Evolutionary conservation across 1,284 basidiomycete species (phyloP).

Genomic region (Rhodofomes roseus): DNA sequence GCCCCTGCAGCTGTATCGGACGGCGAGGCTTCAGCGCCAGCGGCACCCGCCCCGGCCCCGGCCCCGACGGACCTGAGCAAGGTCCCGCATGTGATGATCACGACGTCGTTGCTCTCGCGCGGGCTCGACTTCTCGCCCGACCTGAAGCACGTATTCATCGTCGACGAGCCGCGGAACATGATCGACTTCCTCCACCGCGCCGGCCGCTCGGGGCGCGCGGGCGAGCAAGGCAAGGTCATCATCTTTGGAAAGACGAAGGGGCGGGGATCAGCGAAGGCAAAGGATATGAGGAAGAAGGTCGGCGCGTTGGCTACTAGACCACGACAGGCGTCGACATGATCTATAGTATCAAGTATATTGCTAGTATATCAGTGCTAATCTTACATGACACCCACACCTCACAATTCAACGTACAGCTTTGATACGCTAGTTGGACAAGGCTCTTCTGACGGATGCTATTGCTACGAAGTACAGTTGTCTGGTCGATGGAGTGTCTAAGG

Average conservation of each 20-base stretch:
- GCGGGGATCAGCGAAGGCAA: slow-evolving; percentile 41
- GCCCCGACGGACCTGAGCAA: slow-evolving; percentile 19
- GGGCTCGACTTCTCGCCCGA: slow-evolving; percentile 82
- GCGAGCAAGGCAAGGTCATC: slow-evolving; percentile 61
- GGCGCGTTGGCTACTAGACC: slow-evolving; percentile 17
- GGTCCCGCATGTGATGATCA: slow-evolving; percentile 71
- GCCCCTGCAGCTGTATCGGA: background rate
- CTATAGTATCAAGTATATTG: background rate
- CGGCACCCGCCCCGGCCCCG: background rate
- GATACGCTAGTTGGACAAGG: too few species aligned
- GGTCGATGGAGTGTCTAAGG: too few species aligned
- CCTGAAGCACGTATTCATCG: slow-evolving; percentile 77
- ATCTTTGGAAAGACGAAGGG: slow-evolving; percentile 62
- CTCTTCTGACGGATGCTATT: too few species aligned
- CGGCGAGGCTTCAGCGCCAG: background rate
- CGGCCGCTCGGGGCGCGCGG: slow-evolving; percentile 74
- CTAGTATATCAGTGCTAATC: background rate
- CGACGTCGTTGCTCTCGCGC: slow-evolving; percentile 87
- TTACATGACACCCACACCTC: background rate
- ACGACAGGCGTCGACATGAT: background rate
- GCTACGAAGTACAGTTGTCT: too few species aligned
- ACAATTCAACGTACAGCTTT: background rate
- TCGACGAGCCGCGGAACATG: slow-evolving; percentile 83
- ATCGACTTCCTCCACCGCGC: slow-evolving; percentile 90
- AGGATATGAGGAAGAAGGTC: slow-evolving; percentile 48